Evolutionary conservation across 2,329 filamentous ascomycete genomes (phyloP).

Genomic region (Neonectria sp.): DNA sequence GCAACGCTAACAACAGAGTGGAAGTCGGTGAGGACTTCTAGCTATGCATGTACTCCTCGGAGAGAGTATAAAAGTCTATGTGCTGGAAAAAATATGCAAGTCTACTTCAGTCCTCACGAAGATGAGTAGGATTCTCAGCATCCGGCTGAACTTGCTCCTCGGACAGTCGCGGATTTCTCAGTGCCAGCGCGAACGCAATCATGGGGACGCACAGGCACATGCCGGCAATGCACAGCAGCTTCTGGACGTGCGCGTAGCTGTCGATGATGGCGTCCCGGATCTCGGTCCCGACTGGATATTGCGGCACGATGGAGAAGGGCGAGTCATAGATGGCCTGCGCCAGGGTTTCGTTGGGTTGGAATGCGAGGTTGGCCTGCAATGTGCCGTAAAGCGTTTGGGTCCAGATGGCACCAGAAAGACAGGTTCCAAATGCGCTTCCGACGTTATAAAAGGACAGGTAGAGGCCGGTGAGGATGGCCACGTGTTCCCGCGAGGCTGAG

Average conservation of each 20-base stretch:
- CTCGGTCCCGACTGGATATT: slow-evolving; percentile 60
- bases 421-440: slow-evolving; percentile 59
- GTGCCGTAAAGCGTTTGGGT: slow-evolving; percentile 56
- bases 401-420: slow-evolving; percentile 59
- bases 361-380: slow-evolving; percentile 51
- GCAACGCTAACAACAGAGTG: not conserved
- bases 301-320: slow-evolving; percentile 51
- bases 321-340: slow-evolving; percentile 55
- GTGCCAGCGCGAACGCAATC: slow-evolving; percentile 59
- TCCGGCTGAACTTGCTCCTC: slow-evolving; percentile 50
- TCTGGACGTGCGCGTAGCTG: slow-evolving; percentile 62
- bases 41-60: not conserved
- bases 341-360: slow-evolving; percentile 53
- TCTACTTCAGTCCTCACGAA: not conserved
- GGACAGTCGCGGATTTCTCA: slow-evolving; percentile 62
- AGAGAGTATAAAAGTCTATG: not conserved
- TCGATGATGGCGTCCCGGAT: slow-evolving; percentile 60
- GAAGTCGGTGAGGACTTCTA: not conserved
- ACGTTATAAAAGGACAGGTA: slow-evolving; percentile 60
- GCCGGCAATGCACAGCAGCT: slow-evolving; percentile 61
- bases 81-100: not conserved
- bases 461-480: slow-evolving; percentile 57
- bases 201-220: slow-evolving; percentile 63
- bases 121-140: slow-evolving; percentile 31
- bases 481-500: slow-evolving; percentile 54